These are phyloP conservation scores for Corylus avellana DNA, from an alignment of 306 rosid genomes.

Conservation along the genomic window DNA sequence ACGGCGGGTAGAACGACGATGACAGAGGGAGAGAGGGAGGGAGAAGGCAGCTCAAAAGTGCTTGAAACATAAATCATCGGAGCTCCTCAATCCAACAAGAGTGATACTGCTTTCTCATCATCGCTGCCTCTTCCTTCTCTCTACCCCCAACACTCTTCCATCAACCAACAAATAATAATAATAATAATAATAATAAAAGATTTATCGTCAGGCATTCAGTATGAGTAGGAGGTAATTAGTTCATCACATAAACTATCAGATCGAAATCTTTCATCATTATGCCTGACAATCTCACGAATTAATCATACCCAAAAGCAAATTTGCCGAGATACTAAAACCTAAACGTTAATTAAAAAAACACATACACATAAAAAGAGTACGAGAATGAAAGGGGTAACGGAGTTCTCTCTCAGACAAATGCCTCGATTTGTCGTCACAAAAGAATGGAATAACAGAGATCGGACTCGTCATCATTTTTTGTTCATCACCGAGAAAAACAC, in stretches of 20 bases:
- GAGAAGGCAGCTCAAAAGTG: constrained; percentile 76
- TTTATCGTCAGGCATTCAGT: constrained; percentile 51
- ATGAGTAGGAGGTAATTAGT: constrained; percentile 78
- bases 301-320: neutral
- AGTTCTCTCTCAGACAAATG: constrained; percentile 85
- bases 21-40: constrained; percentile 11
- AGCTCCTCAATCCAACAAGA: constrained; percentile 28
- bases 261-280: constrained; percentile 43
- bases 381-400: neutral
- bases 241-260: constrained; percentile 50
- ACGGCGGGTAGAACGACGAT: too few relatives aligned
- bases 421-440: constrained; percentile 81
- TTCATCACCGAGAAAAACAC: constrained; percentile 73
- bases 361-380: neutral
- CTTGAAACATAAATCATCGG: constrained; percentile 69
- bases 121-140: constrained; percentile 36
- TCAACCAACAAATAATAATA: neutral
- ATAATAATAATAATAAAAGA: neutral
- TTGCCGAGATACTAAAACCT: neutral
- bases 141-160: neutral
- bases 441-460: constrained; percentile 61
- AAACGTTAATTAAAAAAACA: neutral
- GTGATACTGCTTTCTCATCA: constrained; percentile 44
- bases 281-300: constrained; percentile 11
- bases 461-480: constrained; percentile 77